A percentile compares a stretch with the other conserved stretches of the same genome.
Evolutionary conservation across 192 early-diverging fungal genomes (phyloP).

Genomic region (Allomyces arbusculus): DNA sequence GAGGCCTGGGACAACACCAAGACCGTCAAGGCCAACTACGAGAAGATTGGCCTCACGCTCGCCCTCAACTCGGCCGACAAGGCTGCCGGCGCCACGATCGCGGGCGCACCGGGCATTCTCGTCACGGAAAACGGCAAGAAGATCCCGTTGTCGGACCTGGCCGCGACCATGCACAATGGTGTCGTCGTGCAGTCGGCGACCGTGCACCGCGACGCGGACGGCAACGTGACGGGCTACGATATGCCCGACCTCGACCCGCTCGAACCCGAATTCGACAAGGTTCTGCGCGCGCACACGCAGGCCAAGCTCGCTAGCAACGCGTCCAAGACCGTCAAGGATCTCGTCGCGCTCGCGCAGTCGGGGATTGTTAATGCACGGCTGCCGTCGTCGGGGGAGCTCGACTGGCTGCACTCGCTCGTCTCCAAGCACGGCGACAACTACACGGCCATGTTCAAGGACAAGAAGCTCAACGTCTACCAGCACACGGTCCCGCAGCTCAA

Average conservation of each 20-base stretch:
- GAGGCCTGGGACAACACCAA: constrained; percentile 3
- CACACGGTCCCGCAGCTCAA: constrained; percentile 41
- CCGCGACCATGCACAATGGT: no score
- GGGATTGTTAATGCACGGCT: constrained; percentile 18
- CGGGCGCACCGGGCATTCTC: constrained; percentile 9
- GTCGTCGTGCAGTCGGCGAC: no score
- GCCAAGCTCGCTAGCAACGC: constrained; percentile 5
- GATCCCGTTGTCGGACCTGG: no score
- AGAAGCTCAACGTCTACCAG: constrained; percentile 45
- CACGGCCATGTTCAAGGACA: constrained; percentile 59
- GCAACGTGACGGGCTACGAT: constrained; percentile 8
- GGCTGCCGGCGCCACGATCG: constrained; percentile 33
- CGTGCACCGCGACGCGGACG: constrained; percentile 38
- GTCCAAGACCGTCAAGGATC: no score
- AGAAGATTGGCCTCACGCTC: not conserved
- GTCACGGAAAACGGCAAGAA: no score
- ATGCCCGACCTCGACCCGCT: not conserved
- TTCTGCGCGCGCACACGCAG: constrained; percentile 31
- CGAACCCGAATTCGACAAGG: not conserved
- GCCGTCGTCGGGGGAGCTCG: constrained; percentile 32
- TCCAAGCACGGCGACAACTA: constrained; percentile 54
- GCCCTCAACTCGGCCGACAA: not conserved
- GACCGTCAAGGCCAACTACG: not conserved
- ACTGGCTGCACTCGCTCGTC: constrained; percentile 32
- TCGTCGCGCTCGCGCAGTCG: not conserved